Conservation (phyloP, 2,329 filamentous ascomycete genomes). For the Alternaria ethzedia region DNA sequence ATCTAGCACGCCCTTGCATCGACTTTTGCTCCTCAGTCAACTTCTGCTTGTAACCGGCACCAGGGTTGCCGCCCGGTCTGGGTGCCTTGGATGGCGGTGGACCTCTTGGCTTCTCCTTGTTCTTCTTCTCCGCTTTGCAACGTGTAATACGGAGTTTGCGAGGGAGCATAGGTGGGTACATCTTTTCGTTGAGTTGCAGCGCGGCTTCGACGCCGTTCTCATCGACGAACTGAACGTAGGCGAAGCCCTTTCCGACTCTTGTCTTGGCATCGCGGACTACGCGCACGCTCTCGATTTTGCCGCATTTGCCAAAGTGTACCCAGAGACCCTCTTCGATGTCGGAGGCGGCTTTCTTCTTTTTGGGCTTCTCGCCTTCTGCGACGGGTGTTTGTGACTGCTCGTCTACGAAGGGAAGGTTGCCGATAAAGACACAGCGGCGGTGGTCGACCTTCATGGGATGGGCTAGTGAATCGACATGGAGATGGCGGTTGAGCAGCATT, state of each 20-base stretch:
- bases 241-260: slow-evolving; percentile 93
- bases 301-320: slow-evolving; percentile 77
- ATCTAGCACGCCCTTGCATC: slow-evolving; percentile 73
- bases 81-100: slow-evolving; percentile 30
- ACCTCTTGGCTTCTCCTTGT: slow-evolving; percentile 42
- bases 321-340: slow-evolving; percentile 94
- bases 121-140: slow-evolving; percentile 70
- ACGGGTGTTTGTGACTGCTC: slow-evolving; percentile 75
- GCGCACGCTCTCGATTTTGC: slow-evolving; percentile 89
- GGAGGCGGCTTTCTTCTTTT: slow-evolving; percentile 73
- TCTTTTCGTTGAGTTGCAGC: slow-evolving; percentile 85
- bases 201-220: slow-evolving; percentile 90
- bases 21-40: slow-evolving; percentile 72
- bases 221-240: slow-evolving; percentile 94
- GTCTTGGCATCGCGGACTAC: slow-evolving; percentile 90
- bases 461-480: slow-evolving; percentile 88
- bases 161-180: slow-evolving; percentile 92
- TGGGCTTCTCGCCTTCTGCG: slow-evolving; percentile 67
- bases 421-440: slow-evolving; percentile 91
- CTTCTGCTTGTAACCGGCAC: slow-evolving; percentile 71
- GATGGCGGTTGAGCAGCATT: slow-evolving; percentile 81
- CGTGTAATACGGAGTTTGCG: slow-evolving; percentile 83
- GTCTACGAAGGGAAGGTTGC: slow-evolving; percentile 94
- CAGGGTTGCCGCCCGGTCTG: slow-evolving; percentile 46
- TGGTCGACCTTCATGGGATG: slow-evolving; percentile 85